phyloP scores from a whole-genome alignment of 148 eudicot species.

The Bassia scoparia region DNA sequence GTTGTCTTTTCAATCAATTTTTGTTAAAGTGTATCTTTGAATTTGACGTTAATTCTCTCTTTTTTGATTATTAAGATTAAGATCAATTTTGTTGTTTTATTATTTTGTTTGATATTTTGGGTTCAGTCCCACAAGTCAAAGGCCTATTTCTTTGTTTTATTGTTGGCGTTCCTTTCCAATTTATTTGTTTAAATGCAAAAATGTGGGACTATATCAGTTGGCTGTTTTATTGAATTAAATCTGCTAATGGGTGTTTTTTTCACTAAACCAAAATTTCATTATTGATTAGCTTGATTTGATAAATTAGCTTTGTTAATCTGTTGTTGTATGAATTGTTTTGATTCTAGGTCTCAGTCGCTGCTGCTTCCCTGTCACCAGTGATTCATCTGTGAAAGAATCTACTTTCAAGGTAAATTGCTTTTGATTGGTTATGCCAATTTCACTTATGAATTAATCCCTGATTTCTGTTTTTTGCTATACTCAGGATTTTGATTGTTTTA shows the following conservation, averaged over 20 bases:
- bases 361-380: slow-evolving; percentile 41
- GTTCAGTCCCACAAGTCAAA: slow-evolving; percentile 8
- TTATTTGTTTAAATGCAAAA: background rate
- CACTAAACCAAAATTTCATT: too few species aligned
- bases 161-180: background rate
- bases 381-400: slow-evolving; percentile 42
- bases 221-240: background rate
- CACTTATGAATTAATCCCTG: background rate
- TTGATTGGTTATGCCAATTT: slow-evolving; percentile 7
- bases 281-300: slow-evolving; percentile 6
- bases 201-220: background rate
- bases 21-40: background rate
- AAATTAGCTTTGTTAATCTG: background rate
- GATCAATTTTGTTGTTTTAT: background rate
- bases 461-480: background rate
- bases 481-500: background rate
- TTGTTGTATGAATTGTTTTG: slow-evolving; percentile 5
- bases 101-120: slow-evolving; percentile 3
- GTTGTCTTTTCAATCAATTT: background rate
- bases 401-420: slow-evolving; percentile 41
- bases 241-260: background rate
- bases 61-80: slow-evolving; percentile 1
- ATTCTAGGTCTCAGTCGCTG: slow-evolving; percentile 43
- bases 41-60: background rate
- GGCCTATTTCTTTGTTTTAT: background rate